A percentile compares a stretch with the other conserved stretches of the same genome.
Conservation (phyloP, 1,284 basidiomycete genomes). For the Tranzscheliella williamsii region DNA sequence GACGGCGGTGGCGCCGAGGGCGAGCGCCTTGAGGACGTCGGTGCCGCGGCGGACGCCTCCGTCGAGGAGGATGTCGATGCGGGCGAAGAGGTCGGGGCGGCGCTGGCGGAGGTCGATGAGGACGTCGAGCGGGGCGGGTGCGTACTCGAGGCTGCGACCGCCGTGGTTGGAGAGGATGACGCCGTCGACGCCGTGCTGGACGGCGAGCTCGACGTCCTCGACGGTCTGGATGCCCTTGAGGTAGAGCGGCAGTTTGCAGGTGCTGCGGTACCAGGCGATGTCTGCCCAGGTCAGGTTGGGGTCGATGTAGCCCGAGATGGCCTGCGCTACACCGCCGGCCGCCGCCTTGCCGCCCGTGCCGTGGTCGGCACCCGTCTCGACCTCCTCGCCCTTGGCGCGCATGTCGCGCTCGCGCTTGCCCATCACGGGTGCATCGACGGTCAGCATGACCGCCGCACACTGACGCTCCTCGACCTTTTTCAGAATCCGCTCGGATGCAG, state of each 20-base stretch:
- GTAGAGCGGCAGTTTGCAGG: constrained; percentile 78
- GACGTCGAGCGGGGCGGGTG: constrained; percentile 57
- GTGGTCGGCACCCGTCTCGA: constrained; percentile 56
- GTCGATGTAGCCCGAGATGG: constrained; percentile 65
- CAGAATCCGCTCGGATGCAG: constrained; percentile 73
- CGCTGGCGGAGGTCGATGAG: constrained; percentile 71
- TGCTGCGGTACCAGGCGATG: constrained; percentile 75
- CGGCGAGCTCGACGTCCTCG: constrained; percentile 72
- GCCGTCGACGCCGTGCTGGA: constrained; percentile 65
- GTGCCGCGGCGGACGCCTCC: constrained; percentile 79
- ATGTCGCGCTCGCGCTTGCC: constrained; percentile 82
- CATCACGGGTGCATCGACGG: constrained; percentile 83
- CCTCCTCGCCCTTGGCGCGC: constrained; percentile 61
- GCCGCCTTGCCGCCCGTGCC: constrained; percentile 28
- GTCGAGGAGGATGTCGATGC: constrained; percentile 79
- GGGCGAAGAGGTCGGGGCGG: constrained; percentile 65
- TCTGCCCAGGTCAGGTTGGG: constrained; percentile 63
- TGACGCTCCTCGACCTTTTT: constrained; percentile 73
- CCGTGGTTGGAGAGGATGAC: constrained; percentile 63
- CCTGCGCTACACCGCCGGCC: constrained; percentile 62
- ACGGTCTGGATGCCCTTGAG: constrained; percentile 72
- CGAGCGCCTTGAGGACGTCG: constrained; percentile 81
- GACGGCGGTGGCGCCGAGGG: constrained; percentile 78
- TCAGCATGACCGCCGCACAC: constrained; percentile 80
- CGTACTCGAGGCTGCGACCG: constrained; percentile 59